Conservation (phyloP, 192 early-diverging fungal genomes). For the Rhizophagus sp. region DNA sequence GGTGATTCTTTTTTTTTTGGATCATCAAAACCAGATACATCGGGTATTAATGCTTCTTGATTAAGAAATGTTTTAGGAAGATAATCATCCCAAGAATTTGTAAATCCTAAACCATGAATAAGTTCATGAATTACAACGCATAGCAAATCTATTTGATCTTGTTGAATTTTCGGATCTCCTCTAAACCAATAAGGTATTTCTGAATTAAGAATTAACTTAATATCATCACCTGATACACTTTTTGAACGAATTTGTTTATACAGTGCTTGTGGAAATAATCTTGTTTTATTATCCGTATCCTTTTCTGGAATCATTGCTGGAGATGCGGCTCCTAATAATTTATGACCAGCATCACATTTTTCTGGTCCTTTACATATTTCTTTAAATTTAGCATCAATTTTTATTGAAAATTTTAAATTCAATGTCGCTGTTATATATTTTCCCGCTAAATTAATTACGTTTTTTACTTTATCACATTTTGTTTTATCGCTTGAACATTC, state of each 20-base stretch:
- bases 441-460: slow-evolving; percentile 32
- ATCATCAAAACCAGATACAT: too few species aligned
- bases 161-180: too few species aligned
- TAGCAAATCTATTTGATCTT: too few species aligned
- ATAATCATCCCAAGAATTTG: neutral
- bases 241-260: slow-evolving; percentile 37
- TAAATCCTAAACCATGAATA: too few species aligned
- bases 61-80: neutral
- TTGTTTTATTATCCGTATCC: slow-evolving; percentile 32
- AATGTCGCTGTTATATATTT: slow-evolving; percentile 35
- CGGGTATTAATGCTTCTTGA: neutral
- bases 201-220: slow-evolving; percentile 38
- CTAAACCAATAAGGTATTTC: slow-evolving; percentile 34
- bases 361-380: slow-evolving; percentile 20
- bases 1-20: too few species aligned
- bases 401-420: slow-evolving; percentile 28
- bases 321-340: slow-evolving; percentile 28
- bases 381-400: slow-evolving; percentile 45
- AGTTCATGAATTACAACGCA: too few species aligned
- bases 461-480: slow-evolving; percentile 33
- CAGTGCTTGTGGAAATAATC: slow-evolving; percentile 44
- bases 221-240: slow-evolving; percentile 35
- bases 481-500: neutral
- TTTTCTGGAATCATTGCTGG: slow-evolving; percentile 36
- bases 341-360: neutral